Conservation (phyloP, 1,284 basidiomycete species). For the Coniferiporia sulphurascens region DNA sequence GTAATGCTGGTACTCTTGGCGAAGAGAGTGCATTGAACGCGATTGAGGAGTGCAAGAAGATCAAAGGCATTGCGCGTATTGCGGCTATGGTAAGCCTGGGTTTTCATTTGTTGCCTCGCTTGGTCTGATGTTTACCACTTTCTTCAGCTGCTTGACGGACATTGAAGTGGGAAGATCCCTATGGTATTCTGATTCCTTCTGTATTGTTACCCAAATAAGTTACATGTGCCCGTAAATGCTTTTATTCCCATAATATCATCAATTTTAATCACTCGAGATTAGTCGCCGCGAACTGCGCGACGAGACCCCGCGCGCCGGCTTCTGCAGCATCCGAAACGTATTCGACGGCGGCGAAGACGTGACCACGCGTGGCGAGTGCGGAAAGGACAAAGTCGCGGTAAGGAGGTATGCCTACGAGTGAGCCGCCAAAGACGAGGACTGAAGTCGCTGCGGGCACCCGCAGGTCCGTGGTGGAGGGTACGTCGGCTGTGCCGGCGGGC, state of each 20-base stretch:
- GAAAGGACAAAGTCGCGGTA: conserved; percentile 61
- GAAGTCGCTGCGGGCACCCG: conserved; percentile 49
- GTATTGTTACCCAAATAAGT: neutral
- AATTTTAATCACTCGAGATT: neutral
- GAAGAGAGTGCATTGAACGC: conserved; percentile 49
- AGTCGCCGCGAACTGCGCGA: conserved; percentile 1
- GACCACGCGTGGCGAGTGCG: conserved; percentile 49
- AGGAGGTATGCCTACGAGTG: conserved; percentile 52
- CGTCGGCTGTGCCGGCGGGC: conserved; percentile 27
- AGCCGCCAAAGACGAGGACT: conserved; percentile 70
- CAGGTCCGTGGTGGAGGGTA: conserved; percentile 27
- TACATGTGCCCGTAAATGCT: neutral
- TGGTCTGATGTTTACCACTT: neutral
- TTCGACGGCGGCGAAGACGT: conserved; percentile 57
- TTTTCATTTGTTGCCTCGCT: neutral
- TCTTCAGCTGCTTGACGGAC: conserved; percentile 9
- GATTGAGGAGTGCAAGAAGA: conserved; percentile 57
- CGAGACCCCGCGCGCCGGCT: conserved; percentile 52
- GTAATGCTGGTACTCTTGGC: conserved; percentile 43
- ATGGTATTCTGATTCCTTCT: neutral
- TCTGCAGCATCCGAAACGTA: conserved; percentile 64
- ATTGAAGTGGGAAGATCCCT: neutral
- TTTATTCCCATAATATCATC: neutral
- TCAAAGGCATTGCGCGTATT: conserved; percentile 45
- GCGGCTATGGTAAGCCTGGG: conserved; percentile 33